Percentiles rank a stretch among this genome's conserved stretches.
Evolutionary conservation across 164 flowering plant species (phyloP).

Genomic region (Stephania japonica): DNA sequence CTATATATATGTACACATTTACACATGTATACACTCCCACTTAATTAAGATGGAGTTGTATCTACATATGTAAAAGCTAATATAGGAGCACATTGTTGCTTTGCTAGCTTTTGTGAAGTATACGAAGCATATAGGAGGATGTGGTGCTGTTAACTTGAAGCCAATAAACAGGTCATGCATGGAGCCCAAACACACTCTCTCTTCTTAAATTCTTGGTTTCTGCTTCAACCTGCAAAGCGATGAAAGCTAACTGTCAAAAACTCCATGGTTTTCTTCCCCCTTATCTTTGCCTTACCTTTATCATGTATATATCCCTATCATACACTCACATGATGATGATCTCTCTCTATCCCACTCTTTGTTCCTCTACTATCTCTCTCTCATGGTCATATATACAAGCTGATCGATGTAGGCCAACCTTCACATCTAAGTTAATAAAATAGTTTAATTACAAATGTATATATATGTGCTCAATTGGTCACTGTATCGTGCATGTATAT

Average conservation of each 20-base stretch:
- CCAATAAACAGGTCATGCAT: not conserved
- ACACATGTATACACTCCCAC: not conserved
- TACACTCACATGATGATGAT: not conserved
- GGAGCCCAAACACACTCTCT: not conserved
- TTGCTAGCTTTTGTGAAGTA: not conserved
- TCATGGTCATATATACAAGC: not conserved
- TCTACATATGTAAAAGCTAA: not conserved
- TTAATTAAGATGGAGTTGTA: not conserved
- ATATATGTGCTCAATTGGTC: no score
- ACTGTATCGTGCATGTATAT: no score
- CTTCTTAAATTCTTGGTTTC: not conserved
- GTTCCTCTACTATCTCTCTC: not conserved
- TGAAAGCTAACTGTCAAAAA: not conserved
- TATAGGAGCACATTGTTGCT: not conserved
- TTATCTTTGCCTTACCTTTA: no score
- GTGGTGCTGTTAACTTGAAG: not conserved
- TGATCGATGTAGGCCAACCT: no score
- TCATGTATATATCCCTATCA: not conserved
- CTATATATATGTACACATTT: no score
- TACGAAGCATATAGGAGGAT: not conserved
- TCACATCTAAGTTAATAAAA: no score
- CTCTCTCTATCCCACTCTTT: not conserved
- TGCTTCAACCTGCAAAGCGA: not conserved
- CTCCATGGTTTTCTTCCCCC: no score
- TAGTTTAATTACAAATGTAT: no score